phyloP scores from a whole-genome alignment of 805 yeast genomes.

The Myxozyma vanderwaltii region DNA sequence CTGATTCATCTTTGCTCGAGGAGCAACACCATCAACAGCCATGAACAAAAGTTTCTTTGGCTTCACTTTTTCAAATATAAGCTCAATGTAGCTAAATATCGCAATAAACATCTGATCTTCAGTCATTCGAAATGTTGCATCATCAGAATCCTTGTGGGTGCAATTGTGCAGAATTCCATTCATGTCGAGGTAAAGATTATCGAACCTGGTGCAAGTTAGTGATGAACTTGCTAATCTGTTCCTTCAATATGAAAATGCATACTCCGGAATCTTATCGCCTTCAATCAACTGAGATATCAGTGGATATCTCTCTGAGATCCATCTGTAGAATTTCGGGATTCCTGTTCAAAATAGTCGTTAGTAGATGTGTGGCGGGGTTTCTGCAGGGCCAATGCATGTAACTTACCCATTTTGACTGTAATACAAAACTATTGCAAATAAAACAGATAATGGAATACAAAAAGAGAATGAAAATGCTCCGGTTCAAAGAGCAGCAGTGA shows the following conservation, averaged over 20 bases:
- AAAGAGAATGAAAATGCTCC: not conserved
- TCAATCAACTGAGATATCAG: slow-evolving; percentile 83
- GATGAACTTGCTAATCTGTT: no score
- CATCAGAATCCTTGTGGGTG: slow-evolving; percentile 80
- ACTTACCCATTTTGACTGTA: slow-evolving; percentile 1
- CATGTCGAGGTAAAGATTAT: slow-evolving; percentile 94
- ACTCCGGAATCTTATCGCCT: slow-evolving; percentile 80
- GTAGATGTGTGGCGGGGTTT: not conserved
- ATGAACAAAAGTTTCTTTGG: slow-evolving; percentile 86
- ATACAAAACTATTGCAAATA: not conserved
- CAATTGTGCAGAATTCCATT: slow-evolving; percentile 91
- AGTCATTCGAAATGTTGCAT: slow-evolving; percentile 64
- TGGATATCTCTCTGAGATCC: slow-evolving; percentile 99
- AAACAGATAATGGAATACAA: not conserved
- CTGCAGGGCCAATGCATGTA: not conserved
- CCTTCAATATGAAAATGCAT: slow-evolving; percentile 22
- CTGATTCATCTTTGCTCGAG: slow-evolving; percentile 97
- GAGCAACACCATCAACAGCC: slow-evolving; percentile 99
- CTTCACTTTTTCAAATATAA: slow-evolving; percentile 79
- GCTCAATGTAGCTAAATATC: slow-evolving; percentile 94
- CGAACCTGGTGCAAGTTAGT: slow-evolving; percentile 54
- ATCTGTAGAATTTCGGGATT: slow-evolving; percentile 95
- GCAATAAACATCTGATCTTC: slow-evolving; percentile 92
- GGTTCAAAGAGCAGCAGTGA: no score
- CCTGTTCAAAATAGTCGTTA: slow-evolving; percentile 12